Base-by-base conservation (phyloP, 1,284 basidiomycete species). In the Marasmius sp. region DNA sequence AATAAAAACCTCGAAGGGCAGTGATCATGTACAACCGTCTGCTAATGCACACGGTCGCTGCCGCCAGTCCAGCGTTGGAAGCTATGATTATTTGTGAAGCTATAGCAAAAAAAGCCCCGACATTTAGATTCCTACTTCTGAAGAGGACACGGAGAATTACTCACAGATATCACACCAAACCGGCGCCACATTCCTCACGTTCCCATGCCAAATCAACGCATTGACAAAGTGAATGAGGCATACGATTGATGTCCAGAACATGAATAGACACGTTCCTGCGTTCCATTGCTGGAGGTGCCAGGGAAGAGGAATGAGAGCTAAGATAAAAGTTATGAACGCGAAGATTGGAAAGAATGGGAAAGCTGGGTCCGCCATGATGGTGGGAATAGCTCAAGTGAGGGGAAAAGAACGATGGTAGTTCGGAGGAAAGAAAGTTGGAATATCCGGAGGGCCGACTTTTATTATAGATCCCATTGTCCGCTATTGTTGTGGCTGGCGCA, bases 141-240 rank as follows among this genome's bases (percentile, higher is more conserved):
- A 9, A 39, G 41, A 58, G 12, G 51, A n/a, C 20, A 48, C 16
- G 37, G 50, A 55, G 10, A 6, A 2, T 27, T 27, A 74, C 86
- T 69, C 68, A 89, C 88, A 81, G 64, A 93, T 89, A 68, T 94
- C 92, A 68, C 92, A 93, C 86, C 87, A 93, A 1, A 87, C 76
- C 0, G 87, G 87, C 0, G 85, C 81, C 48, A 69, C 74, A 66
- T 89, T 82, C 10, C 80, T 74, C 2, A 79, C 78, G 67, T 85
- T 87, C 37, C 83, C 76, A 57, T 78, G 77, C 91, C 91, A 94
- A 14, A 91, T 69, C 38, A 89, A 71, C 16, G 83, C 80, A 72
- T 93, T 89, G 66, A 92, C 75, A 65, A 82, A 84, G 38, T 78
- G 72, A 57, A 81, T 80, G 18, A 92, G 73, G 68, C 84, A 87